Evolutionary conservation across 2,329 filamentous ascomycete genomes (phyloP).

Genomic region (Raffaelea arxii): DNA sequence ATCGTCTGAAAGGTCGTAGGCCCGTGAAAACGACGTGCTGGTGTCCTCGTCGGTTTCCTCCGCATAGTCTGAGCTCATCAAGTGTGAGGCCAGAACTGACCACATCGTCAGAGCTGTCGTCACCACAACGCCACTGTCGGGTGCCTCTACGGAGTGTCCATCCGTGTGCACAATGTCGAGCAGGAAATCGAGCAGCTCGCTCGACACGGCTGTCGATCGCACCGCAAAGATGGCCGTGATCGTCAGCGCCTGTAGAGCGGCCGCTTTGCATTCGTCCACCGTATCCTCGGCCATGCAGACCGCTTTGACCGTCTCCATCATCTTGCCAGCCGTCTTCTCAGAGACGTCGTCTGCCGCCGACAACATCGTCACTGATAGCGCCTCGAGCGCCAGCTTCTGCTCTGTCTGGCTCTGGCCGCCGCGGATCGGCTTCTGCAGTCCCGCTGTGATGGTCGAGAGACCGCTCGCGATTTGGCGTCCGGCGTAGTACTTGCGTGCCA

Average conservation of each 20-base stretch:
- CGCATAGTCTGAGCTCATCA: conserved; percentile 47
- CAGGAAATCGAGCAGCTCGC: conserved; percentile 65
- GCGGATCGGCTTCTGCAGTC: too few species aligned
- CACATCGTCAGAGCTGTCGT: conserved; percentile 67
- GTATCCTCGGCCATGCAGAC: conserved; percentile 59
- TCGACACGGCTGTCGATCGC: conserved; percentile 55
- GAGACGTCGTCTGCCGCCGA: conserved; percentile 42
- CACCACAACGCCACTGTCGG: conserved; percentile 62
- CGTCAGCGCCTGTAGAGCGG: conserved; percentile 63
- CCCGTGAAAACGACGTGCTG: too few species aligned
- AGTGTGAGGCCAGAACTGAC: conserved; percentile 66
- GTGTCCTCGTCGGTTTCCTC: not conserved
- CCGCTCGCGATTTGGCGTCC: too few species aligned
- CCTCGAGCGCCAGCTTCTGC: conserved; percentile 59
- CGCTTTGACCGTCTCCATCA: conserved; percentile 47
- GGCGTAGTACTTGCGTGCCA: too few species aligned
- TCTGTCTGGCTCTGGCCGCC: conserved; percentile 60
- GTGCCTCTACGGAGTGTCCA: conserved; percentile 60
- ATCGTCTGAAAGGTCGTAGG: too few species aligned
- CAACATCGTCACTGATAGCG: conserved; percentile 60
- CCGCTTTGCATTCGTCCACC: conserved; percentile 53
- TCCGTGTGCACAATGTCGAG: conserved; percentile 73
- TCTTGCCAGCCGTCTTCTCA: conserved; percentile 55
- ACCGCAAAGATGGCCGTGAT: conserved; percentile 69
- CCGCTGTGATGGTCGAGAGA: too few species aligned